Evolutionary conservation across 345 rosid genomes (phyloP).

Genomic region (Brassica juncea): DNA sequence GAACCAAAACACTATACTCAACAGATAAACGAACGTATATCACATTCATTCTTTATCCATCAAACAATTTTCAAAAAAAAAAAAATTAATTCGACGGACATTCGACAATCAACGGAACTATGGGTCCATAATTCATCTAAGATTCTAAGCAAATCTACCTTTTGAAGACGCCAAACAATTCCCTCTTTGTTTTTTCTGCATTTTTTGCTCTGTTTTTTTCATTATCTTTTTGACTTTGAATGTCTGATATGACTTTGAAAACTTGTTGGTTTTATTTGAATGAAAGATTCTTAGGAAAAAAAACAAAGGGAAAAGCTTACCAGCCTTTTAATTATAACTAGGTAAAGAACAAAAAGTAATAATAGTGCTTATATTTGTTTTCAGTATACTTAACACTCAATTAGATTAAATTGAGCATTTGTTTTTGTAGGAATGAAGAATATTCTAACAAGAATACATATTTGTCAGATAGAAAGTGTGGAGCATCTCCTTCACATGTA

Average conservation of each 20-base stretch:
- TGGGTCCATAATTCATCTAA: not conserved
- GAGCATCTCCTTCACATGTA: slow-evolving; percentile 27
- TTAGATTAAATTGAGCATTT: not conserved
- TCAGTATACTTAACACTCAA: slow-evolving; percentile 5
- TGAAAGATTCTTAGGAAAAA: not conserved
- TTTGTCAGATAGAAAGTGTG: slow-evolving; percentile 39
- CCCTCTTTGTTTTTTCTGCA: not conserved
- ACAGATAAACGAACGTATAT: not conserved
- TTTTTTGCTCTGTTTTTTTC: not conserved
- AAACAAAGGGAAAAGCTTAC: not conserved
- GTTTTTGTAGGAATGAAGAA: slow-evolving; percentile 7
- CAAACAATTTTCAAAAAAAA: not conserved
- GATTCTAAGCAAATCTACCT: not conserved
- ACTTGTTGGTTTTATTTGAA: not conserved
- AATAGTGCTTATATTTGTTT: not conserved
- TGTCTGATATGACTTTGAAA: not conserved
- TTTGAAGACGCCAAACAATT: not conserved
- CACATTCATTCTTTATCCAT: not conserved
- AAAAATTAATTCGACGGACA: not conserved
- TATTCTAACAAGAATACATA: not conserved
- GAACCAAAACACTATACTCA: slow-evolving; percentile 9
- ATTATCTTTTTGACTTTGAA: not conserved
- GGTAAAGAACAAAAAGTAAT: not conserved
- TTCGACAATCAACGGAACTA: not conserved
- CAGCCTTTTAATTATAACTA: not conserved